Evolutionary conservation across 73 alveolate species (phyloP), one percentile per base, ranked within the genome.

Genomic region (Tetrahymena malaccensis): DNA sequence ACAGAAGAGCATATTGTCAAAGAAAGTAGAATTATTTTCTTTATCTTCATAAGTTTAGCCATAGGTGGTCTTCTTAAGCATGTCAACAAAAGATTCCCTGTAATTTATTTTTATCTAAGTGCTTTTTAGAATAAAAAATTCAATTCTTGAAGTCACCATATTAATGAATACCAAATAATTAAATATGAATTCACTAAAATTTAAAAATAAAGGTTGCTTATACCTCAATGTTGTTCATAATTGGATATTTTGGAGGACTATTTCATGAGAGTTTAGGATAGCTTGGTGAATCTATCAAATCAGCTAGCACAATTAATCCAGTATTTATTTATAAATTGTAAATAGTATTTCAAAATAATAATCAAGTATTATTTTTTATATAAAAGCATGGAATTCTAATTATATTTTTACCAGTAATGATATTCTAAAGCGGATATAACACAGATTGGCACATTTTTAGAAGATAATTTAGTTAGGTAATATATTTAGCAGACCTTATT

Each of bases 391-490:
- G 96, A 38, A 94, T 94, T 38, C 43, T 94, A 22, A 34, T 94
- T 19, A 94, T 94, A 19, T 94, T 96, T 12, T 84, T 96, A 43
- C 97, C 97, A 25, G 96, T 95, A 19, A 85, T 96, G 55, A 96
- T 96, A 10, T 96, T 94, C 93, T 96, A 96, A 84, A 94, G 97
- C 33, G 97, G 94, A 0, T 85, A 94, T 44, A 94, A 96, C 34
- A 94, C 96, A 37, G 97, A 96, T 44, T 96, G 97, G 97, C 95
- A 96, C n/a, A 94, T 96, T 43, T 96, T 96, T 55, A 94, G 93
- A 44, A 96, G 95, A 96, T 94, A 94, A 43, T 85, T 96, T 94
- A 56, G 96, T 22, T 94, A 93, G 25, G 95, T 70, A 70, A 70
- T 70, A 56, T 56, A 56, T 27, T 25, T 25, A 70, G 37, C 22